Percentiles rank a stretch among this genome's conserved stretches.
Evolutionary conservation across 345 rosid genomes (phyloP).

Genomic region (Geranium brycei): DNA sequence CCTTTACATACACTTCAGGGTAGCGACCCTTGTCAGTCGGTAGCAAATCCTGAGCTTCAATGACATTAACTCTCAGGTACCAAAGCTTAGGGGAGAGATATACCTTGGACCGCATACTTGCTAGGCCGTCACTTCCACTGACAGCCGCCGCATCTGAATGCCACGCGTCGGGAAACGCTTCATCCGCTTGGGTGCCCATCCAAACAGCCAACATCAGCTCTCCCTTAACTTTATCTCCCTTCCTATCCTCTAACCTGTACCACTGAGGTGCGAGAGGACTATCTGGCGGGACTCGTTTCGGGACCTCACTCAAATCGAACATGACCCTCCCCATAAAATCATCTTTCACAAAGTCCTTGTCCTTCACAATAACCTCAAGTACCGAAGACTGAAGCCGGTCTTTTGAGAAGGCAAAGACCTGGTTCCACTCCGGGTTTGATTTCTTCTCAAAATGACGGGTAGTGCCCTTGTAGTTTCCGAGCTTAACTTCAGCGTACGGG

Average conservation of each 20-base stretch:
- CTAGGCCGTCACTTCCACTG: conserved; percentile 13
- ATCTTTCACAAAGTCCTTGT: conserved; percentile 12
- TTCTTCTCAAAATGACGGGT: conserved; percentile 14
- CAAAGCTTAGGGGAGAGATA: conserved; percentile 33
- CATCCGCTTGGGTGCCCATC: conserved; percentile 39
- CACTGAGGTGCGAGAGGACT: conserved; percentile 34
- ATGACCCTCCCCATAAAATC: conserved; percentile 21
- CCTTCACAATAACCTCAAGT: conserved; percentile 21
- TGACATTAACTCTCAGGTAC: conserved; percentile 29
- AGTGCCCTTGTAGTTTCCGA: conserved; percentile 23
- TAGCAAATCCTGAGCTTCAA: conserved; percentile 35
- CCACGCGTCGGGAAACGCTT: conserved; percentile 31
- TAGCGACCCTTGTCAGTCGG: conserved; percentile 13
- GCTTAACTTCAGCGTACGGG: conserved; percentile 25
- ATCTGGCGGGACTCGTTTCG: conserved; percentile 24
- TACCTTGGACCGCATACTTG: conserved; percentile 22
- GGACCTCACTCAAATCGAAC: conserved; percentile 17
- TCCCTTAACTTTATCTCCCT: conserved; percentile 17
- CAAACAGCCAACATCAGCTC: conserved; percentile 33
- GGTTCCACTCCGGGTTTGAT: conserved; percentile 26
- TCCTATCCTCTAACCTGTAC: conserved; percentile 22
- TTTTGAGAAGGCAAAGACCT: conserved; percentile 35
- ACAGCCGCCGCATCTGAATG: conserved; percentile 26
- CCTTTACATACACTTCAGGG: conserved; percentile 30
- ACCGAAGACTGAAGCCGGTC: conserved; percentile 20